These are phyloP conservation scores for Gryganskiella cystojenkinii DNA, from an alignment of 192 early-diverging fungal genomes.

Conservation along the genomic window DNA sequence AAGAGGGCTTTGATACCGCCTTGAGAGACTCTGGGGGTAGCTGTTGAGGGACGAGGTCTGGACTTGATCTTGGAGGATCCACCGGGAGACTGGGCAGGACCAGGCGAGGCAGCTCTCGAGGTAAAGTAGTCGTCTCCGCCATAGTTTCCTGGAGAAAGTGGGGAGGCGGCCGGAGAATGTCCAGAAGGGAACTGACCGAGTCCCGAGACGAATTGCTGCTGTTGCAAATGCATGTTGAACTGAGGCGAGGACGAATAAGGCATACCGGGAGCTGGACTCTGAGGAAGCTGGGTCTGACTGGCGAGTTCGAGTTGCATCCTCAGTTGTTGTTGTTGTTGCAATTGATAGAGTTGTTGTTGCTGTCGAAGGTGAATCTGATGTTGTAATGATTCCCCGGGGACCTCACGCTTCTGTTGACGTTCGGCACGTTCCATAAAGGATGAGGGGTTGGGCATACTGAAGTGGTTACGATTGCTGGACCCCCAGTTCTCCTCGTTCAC, in stretches of 20 bases:
- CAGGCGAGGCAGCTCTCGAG: conserved; percentile 12
- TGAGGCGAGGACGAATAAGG: conserved; percentile 20
- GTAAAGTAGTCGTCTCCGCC: conserved; percentile 49
- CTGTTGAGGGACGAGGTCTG: conserved; percentile 25
- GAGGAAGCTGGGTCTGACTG: conserved; percentile 36
- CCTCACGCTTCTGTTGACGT: conserved; percentile 42
- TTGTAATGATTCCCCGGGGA: conserved; percentile 13
- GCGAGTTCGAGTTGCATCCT: conserved; percentile 35
- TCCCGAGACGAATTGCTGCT: conserved; percentile 26
- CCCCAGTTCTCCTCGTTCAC: conserved; percentile 48
- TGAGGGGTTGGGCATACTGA: conserved; percentile 39
- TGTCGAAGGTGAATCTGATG: conserved; percentile 14
- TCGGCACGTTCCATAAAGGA: conserved; percentile 50
- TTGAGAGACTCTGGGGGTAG: conserved; percentile 19
- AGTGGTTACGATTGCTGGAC: conserved; percentile 21
- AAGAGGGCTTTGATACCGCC: conserved; percentile 50
- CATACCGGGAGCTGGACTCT: conserved; percentile 25
- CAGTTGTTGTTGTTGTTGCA: conserved; percentile 40
- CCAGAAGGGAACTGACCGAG: conserved; percentile 24
- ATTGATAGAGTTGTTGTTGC: conserved; percentile 25
- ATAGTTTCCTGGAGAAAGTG: conserved; percentile 41
- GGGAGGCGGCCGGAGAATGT: conserved; percentile 32
- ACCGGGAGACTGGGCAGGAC: conserved; percentile 40
- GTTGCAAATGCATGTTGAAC: conserved; percentile 1
- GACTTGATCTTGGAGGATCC: conserved; percentile 47